Conservation (phyloP, 257 asterid species). For the Thymus mandschuricus region DNA sequence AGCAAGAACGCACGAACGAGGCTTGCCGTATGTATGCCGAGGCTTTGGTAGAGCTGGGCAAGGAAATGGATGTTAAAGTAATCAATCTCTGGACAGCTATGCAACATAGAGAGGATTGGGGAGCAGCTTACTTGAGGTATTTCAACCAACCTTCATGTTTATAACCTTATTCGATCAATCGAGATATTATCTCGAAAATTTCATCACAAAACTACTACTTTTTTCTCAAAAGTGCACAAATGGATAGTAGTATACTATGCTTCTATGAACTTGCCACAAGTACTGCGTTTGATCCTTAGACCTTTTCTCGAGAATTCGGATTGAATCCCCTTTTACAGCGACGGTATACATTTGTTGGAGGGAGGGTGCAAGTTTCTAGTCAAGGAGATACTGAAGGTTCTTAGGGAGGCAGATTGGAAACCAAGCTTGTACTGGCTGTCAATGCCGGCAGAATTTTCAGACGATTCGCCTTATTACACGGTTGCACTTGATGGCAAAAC, state of each 20-base stretch:
- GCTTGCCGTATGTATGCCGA: constrained; percentile 52
- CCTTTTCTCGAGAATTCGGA: neutral
- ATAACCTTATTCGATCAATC: neutral
- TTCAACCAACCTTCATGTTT: too few relatives aligned
- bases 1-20: constrained; percentile 55
- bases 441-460: constrained; percentile 47
- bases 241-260: too few relatives aligned
- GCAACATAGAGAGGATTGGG: constrained; percentile 64
- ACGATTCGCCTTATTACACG: constrained; percentile 39
- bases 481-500: constrained; percentile 40
- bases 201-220: neutral
- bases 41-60: constrained; percentile 63
- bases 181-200: neutral
- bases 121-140: constrained; percentile 52
- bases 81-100: constrained; percentile 66
- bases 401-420: constrained; percentile 54
- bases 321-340: constrained; percentile 29
- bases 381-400: constrained; percentile 50
- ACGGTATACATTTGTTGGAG: constrained; percentile 53
- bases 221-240: neutral
- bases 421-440: constrained; percentile 60
- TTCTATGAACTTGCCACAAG: neutral
- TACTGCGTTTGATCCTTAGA: neutral
- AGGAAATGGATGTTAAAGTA: constrained; percentile 50
- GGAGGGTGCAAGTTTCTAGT: constrained; percentile 52